Evolutionary conservation across 179 eudicot species (phyloP), one percentile per base, ranked within the genome.

Genomic region (Beta macrorhiza): DNA sequence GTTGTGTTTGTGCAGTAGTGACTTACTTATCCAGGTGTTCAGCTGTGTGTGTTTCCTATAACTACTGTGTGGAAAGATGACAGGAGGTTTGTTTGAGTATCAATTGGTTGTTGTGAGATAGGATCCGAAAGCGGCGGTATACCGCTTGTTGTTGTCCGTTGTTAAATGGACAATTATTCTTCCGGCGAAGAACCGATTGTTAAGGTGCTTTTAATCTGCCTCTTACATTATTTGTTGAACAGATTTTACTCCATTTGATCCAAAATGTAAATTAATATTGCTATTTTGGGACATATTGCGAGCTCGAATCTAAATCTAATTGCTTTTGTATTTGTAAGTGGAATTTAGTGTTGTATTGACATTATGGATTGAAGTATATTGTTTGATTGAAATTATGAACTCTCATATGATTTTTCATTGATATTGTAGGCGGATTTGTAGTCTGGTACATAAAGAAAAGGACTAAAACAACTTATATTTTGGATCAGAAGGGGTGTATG

Each of bases 151-250:
- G 65, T 62, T 82, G 83, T 81, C 83, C 80, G 71, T 75, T 85
- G 71, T 75, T 85, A 79, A 85, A 94, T 94, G 98, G 97, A 92
- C 79, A 83, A 87, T 70, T 87, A 89, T 88, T 95, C 96, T 78
- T 93, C 98, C 78, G 97, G 94, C 70, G 99, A 96, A 82, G 97
- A 96, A 72, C 87, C 90, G 44, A 75, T 88, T 68, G 74, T 91
- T 73, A 96, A 96, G 97, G 99, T 85, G 78, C 77, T 78, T 13
- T 19, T 81, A 47, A 29, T 49, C 67, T 76, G n/a, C 56, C 25
- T 49, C 62, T 81, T 29, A 25, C 32, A 2, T 62, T 74, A 7
- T 7, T 75, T 56, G 0, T 67, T 71, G 42, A 13, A 16, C n/a
- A 5, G 9, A 1, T 78, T 49, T 17, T 13, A 69, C 67, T 5